Conservation (phyloP, 768 basidiomycete species). For the Tulasnella calospora region DNA sequence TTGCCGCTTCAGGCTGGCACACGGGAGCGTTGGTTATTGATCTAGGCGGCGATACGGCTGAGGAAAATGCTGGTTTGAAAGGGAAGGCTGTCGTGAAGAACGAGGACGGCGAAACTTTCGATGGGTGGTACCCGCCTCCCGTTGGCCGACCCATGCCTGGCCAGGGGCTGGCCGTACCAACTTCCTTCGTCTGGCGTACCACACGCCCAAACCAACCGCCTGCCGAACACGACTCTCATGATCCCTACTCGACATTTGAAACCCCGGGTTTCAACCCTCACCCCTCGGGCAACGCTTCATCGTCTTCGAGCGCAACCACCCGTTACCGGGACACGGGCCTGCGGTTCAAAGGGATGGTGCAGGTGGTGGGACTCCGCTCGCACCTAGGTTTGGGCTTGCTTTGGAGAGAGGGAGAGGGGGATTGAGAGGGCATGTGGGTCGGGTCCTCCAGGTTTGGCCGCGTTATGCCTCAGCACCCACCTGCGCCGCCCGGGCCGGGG, state of each 20-base stretch:
- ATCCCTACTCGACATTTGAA: conserved; percentile 1
- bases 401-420: not conserved
- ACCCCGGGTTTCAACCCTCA: conserved; percentile 9
- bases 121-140: not conserved
- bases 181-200: not conserved
- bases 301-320: not conserved
- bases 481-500: not conserved
- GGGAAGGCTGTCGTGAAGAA: not conserved
- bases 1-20: conserved; percentile 87
- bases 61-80: not conserved
- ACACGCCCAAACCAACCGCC: not conserved
- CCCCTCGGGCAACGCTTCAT: not conserved
- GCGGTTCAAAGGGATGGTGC: no score
- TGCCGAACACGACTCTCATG: not conserved
- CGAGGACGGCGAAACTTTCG: not conserved
- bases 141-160: not conserved
- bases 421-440: not conserved
- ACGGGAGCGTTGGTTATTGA: conserved; percentile 84
- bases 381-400: not conserved
- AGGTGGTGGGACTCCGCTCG: not conserved
- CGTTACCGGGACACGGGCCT: not conserved
- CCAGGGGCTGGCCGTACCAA: not conserved
- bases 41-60: conserved; percentile 42
- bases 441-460: not conserved
- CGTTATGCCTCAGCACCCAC: not conserved